Base-by-base conservation (phyloP, 2,329 filamentous ascomycete species). In the Aspergillus brasiliensis region DNA sequence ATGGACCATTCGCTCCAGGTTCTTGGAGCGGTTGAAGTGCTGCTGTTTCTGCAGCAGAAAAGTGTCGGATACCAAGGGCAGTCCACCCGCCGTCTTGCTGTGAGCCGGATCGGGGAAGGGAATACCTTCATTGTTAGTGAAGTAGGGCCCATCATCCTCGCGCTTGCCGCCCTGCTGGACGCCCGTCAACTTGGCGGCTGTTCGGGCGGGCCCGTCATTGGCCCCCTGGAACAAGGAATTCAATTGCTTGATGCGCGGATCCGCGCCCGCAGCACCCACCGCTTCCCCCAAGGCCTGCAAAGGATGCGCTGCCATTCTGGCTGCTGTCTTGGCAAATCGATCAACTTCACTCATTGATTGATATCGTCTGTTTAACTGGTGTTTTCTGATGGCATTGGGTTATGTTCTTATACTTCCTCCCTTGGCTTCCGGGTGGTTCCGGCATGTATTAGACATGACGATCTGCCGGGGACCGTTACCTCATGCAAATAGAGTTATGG, bases 41-140 rank as follows among this genome's bases (percentile, higher is more conserved):
- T 84, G 82, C 70, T 84, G 82, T 70, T 84, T 84, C 73, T 85
- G 81, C 60, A 84, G 76, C 25, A 84, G 72, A 63, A 83, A 82
- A 0, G 79, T 75, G 69, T 83, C 82, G 63, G 80, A 83, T 5
- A 77, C 75, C 0, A 84, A 68, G 0, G 82, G 82, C 46, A 84
- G 77, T 4, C 82, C 83, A 0, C 82, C 82, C 31, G 83, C 74
- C 3, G 79, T 84, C 75, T 83, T 83, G 73, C 81, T 83, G 67
- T 83, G 81, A 15, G 68, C 58, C 69, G 78, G 73, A 60, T 84
- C 82, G 2, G 82, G 82, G 56, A 78, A 81, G 0, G 82, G 83
- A 42, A 80, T 80, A 44, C 78, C 82, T 60, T 85, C 82, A 53
- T 84, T 84, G 65, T 81, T 83, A 48, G 82, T 85, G 65, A 84